These are phyloP conservation scores for Pseudoturritis turrita DNA, from an alignment of 345 rosid genomes.

Conservation along the genomic window DNA sequence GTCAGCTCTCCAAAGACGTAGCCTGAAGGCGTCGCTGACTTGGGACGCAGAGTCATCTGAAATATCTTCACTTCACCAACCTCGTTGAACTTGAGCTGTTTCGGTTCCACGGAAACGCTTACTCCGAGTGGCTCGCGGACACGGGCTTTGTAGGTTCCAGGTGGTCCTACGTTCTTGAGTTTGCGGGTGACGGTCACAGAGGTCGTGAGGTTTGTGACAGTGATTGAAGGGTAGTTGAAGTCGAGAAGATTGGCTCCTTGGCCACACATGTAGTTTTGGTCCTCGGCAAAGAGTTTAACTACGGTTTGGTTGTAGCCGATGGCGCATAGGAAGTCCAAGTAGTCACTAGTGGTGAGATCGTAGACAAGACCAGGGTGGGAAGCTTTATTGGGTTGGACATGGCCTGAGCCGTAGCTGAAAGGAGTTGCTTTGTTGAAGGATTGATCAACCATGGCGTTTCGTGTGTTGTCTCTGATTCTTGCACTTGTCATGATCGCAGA, in stretches of 20 bases:
- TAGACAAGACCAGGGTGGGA: slow-evolving; percentile 68
- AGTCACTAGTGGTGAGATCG: slow-evolving; percentile 47
- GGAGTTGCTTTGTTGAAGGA: slow-evolving; percentile 42
- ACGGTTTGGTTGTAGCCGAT: slow-evolving; percentile 47
- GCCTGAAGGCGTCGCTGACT: slow-evolving; percentile 14
- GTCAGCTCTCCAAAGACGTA: slow-evolving; percentile 47
- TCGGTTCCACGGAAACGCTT: slow-evolving; percentile 46
- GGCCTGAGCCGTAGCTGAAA: slow-evolving; percentile 62
- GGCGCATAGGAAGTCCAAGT: slow-evolving; percentile 65
- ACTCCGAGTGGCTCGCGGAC: slow-evolving; percentile 42
- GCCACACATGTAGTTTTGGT: slow-evolving; percentile 34
- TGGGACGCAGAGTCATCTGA: slow-evolving; percentile 20
- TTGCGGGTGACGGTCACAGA: slow-evolving; percentile 38
- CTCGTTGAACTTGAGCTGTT: slow-evolving; percentile 36
- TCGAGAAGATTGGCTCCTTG: slow-evolving; percentile 36
- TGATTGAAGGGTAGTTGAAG: slow-evolving; percentile 76
- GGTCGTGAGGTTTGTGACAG: slow-evolving; percentile 34
- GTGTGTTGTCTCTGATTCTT: slow-evolving; percentile 52
- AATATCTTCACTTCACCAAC: slow-evolving; percentile 53
- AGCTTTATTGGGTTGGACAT: slow-evolving; percentile 72
- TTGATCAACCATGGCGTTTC: slow-evolving; percentile 41
- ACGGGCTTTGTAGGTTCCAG: slow-evolving; percentile 43
- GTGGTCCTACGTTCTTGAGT: slow-evolving; percentile 67
- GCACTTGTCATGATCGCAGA: slow-evolving; percentile 68
- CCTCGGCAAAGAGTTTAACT: slow-evolving; percentile 32